A percentile compares a stretch with the other conserved stretches of the same genome.
phyloP scores from a whole-genome alignment of 2,329 filamentous ascomycete species.

The Apiospora phragmitis region DNA sequence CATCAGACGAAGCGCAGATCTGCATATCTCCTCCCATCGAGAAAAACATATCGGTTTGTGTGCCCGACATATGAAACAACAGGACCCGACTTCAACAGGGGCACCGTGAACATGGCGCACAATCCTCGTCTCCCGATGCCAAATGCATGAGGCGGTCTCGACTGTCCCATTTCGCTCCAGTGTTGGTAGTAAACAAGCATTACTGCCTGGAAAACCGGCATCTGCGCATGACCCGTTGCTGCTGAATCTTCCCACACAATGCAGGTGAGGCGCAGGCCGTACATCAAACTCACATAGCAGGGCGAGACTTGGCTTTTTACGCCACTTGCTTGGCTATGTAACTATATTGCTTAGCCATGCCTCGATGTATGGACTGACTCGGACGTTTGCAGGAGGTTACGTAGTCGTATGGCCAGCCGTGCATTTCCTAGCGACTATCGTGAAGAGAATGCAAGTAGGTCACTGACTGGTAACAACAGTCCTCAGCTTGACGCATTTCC shows the following conservation, averaged over 20 bases:
- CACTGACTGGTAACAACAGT: not conserved
- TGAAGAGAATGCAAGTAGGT: not conserved
- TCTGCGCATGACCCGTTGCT: not conserved
- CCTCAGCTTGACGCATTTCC: not conserved
- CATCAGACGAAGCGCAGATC: not conserved
- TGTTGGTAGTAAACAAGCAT: not conserved
- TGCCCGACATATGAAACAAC: not conserved
- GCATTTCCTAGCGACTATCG: not conserved
- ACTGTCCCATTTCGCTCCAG: not conserved
- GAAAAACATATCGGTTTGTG: constrained; percentile 3
- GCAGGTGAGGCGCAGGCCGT: not conserved
- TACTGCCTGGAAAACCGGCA: not conserved
- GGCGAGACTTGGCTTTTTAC: constrained; percentile 5
- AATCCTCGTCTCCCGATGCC: not conserved
- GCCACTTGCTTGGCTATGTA: not conserved
- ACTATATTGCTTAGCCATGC: not conserved
- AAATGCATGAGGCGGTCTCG: not conserved
- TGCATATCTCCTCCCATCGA: not conserved
- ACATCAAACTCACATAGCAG: not conserved
- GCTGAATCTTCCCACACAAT: not conserved
- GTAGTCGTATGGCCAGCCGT: not conserved
- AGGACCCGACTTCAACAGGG: not conserved
- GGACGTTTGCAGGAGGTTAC: not conserved
- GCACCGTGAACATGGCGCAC: not conserved
- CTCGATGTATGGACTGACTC: not conserved